Evolutionary conservation across 1,284 basidiomycete species (phyloP), one percentile per base, ranked within the genome.

Genomic region (Sutorius eximius): DNA sequence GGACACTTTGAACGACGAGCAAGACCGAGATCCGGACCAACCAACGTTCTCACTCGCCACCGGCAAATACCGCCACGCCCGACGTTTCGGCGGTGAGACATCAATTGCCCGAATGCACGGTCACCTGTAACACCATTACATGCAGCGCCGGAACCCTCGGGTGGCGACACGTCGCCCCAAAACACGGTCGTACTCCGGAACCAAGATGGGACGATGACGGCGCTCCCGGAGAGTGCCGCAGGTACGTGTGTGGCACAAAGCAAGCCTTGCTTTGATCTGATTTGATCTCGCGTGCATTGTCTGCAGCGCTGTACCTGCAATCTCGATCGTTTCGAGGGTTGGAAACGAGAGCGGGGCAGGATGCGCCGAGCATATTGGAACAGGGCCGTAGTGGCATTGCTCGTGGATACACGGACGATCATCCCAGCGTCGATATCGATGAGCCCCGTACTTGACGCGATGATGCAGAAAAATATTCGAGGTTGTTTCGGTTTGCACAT

Each of bases 331-430:
- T 91, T 75, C 83, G 82, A 52, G 97, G 96, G 0, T 76, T 99
- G 12, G 95, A 98, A 60, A 77, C 83, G 29, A 80, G 91, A 11
- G 66, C 89, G 15, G 95, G 93, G 0, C 75, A 90, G 69, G 92
- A 96, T 65, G 82, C 80, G 10, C 94, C 95, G 0, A 84, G 89
- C 57, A 66, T 86, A 45, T 73, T 99, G 51, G 93, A 98, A 73
- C 87, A 96, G 71, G 96, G 93, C 1, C 77, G 93, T 54, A 91
- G 82, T 60, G 96, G 96, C 5, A 91, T 97, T 48, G 95, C 96
- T 32, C 82, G 88, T 59, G 92, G 90, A 5, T 98, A 99, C 70
- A 75, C 79, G 29, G 82, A 86, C 54, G 82, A 82, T 57, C 76
- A 55, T 20, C 41, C 42, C 18, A 20, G 29, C 1, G 3, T 20